These are phyloP conservation scores for Yamadazyma blattariae DNA, from an alignment of 1,139 yeast genomes.

Conservation along the genomic window DNA sequence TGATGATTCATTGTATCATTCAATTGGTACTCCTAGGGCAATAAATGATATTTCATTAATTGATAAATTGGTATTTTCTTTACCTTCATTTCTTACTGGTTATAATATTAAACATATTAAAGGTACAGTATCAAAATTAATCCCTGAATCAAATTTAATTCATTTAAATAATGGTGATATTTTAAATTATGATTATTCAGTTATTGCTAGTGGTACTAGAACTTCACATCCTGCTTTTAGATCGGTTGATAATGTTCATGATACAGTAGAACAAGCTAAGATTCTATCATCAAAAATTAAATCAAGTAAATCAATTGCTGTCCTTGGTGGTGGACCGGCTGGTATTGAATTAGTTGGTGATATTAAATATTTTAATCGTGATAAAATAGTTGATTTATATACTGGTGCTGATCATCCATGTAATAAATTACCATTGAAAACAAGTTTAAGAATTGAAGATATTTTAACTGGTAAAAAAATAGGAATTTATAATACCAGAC, in stretches of 20 bases:
- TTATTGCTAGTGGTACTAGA: conserved; percentile 26
- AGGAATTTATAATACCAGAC: conserved; percentile 17
- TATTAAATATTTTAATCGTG: conserved; percentile 16
- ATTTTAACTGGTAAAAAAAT: conserved; percentile 19
- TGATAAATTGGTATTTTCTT: conserved; percentile 11
- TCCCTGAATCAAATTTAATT: conserved; percentile 13
- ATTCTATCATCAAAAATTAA: conserved; percentile 13
- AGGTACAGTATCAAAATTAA: conserved; percentile 18
- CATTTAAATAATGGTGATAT: conserved; percentile 8
- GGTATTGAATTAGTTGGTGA: conserved; percentile 32
- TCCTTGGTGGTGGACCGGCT: conserved; percentile 32
- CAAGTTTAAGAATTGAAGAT: conserved; percentile 13
- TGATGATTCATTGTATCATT: conserved; percentile 17
- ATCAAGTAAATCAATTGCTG: conserved; percentile 20
- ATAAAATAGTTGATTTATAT: conserved; percentile 19
- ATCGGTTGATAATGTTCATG: conserved; percentile 8
- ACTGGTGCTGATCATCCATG: conserved; percentile 22
- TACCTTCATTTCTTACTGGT: conserved; percentile 13
- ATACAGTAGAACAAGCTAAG: conserved; percentile 10
- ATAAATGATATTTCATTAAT: conserved; percentile 24
- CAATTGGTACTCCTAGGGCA: conserved; percentile 27
- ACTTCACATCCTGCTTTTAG: conserved; percentile 13
- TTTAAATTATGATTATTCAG: conserved; percentile 22
- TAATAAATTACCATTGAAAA: conserved; percentile 9
- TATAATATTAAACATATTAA: conserved; percentile 10